Base-by-base conservation (phyloP, 192 early-diverging fungal species). In the Dispira parvispora region DNA sequence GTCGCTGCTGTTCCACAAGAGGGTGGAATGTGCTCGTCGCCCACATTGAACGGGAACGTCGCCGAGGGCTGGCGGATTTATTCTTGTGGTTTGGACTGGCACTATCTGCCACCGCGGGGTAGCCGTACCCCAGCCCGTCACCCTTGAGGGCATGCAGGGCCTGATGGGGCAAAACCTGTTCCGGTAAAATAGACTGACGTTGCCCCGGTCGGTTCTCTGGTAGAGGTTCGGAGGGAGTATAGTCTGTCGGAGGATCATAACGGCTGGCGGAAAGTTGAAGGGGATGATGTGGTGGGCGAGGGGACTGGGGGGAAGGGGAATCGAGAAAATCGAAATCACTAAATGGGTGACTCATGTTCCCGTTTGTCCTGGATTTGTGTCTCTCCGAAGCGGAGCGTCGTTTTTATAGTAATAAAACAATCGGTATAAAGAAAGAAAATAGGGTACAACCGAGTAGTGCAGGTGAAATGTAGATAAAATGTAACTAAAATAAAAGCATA, bases 271-370 rank as follows among this genome's bases (percentile, higher is more conserved):
- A 18, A 45, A n/a, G 56, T 38, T 45, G 45, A 43, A 45, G 56
- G 56, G n/a, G 56, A 45, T 57, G 52, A 27, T 26, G 45, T 57
- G 18, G 56, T 38, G 18, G 56, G 56, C 42, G 45, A 38, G 32
- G 26, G 21, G 23, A 52, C 46, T 32, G 46, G 32, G 55, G 32
- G 16, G 46, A 62, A 61, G 32, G 23, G 23, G 32, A 52, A 61
- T 61, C 23, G 50, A 58, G 32, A 58, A 58, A 58, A 58, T 58
- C 21, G 75, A 73, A 20, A 77, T 76, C 32, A 38, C 32, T 38
- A 38, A 38, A 38, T 38, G 32, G 32, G 32, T 38, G 32, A 38
- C 32, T 38, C 32, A 38, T 38, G 32, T 38, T 38, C 32, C 32
- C 32, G 1, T 38, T 38, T 6, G 32, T 4, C 32, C 32, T 38